Base-by-base conservation (phyloP, 495 filamentous ascomycete species). In the Cryomyces minteri region DNA sequence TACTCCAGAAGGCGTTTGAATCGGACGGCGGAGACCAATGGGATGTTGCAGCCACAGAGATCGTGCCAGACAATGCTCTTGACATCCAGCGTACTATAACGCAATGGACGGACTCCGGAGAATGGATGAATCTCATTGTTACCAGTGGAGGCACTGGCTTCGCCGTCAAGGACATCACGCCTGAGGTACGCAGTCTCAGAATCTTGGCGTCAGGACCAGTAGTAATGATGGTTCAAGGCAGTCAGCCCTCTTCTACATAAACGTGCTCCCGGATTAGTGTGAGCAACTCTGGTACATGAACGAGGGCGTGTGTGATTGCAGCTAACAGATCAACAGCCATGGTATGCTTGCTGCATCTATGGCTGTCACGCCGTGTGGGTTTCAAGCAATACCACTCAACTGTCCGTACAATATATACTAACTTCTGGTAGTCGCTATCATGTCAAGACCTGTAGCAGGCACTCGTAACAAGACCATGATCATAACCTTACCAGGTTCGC, bases 141-240 rank as follows among this genome's bases (percentile, higher is more conserved):
- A 81, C 85, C 2, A 95, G 82, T 6, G 90, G 90, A 43, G 90
- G 90, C 9, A 99, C 90, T 4, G 90, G 90, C 5, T 99, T 99
- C 62, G 80, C 92, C 8, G 62, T 78, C n/a, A 74, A 79, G 43
- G 90, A 99, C 62, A 65, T 68, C 44, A 99, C 90, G 0, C 90
- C 90, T 8, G 90, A 99, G 67, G 82, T 83, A 58, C 40, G 72
- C 61, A n/a, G 43, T 9, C n/a, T 9, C 12, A 9, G 12, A 10
- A 33, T 39, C 28, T 11, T 12, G 31, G 12, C 8, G 37, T 25
- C 10, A n/a, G 4, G 32, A 41, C 6, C 10, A 34, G 12, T 32
- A 41, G 29, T 33, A 47, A 43, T 51, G 32, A 43, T 48, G n/a
- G 28, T 31, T 12, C 30, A 40, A 87, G 82, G 88, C 90, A 18